Base-by-base conservation (phyloP, 768 basidiomycete genomes). In the Tricholoma saponaceum region DNA sequence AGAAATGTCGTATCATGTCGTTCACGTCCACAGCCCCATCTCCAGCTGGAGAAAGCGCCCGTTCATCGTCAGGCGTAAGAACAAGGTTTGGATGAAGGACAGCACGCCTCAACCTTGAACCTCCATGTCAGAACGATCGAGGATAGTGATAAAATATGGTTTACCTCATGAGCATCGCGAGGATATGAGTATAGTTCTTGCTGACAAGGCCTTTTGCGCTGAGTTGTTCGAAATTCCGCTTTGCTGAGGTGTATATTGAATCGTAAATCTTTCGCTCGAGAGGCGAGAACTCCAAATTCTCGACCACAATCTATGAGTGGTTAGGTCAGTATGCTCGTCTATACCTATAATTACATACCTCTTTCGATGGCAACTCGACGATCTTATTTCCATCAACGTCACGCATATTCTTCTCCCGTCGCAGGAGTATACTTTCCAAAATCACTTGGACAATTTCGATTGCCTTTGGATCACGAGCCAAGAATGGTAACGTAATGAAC, bases 371-470 rank as follows among this genome's bases (percentile, higher is more conserved):
- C 5, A 98, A 74, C 43, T 94, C 85, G 0, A 98, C 92, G 47
- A 98, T 97, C 53, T 78, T 83, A 54, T 90, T 88, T 8, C 96
- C 96, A 62, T 93, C 84, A 33, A 72, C 77, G 71, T 95, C 95
- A 35, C 83, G 83, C 92, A 95, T 96, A 54, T 83, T 87, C 76
- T 98, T 98, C 71, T 98, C 95, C 60, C 96, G 82, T 13, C 96
- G 82, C 7, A 98, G 76, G 5, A 98, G 76, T 51, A 92, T 81
- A 33, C 85, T 92, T 69, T 96, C 93, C 16, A 98, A 78, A 58
- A 98, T 95, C 57, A 95, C 89, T 72, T 98, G 95, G 0, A 98
- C 94, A 44, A 98, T 87, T 65, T 96, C 93, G 50, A 98, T 89
- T 0, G 93, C 95, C 66, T 94, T 95, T 0, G 91, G 85, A 69